Base-by-base conservation (phyloP, 1,284 basidiomycete species). In the Chiua sp. region DNA sequence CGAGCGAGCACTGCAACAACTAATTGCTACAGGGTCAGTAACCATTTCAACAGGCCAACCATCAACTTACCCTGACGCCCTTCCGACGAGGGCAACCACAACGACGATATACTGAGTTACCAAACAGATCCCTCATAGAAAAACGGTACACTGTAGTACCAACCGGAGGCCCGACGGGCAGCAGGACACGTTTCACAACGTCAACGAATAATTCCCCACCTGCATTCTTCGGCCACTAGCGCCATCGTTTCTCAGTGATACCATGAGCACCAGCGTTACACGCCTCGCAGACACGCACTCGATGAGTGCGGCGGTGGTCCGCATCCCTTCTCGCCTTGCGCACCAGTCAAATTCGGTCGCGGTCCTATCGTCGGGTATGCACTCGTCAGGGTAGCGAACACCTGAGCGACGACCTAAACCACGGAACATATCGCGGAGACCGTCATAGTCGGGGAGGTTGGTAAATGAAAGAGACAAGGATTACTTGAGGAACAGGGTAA, bases 381-480 rank as follows among this genome's bases (percentile, higher is more conserved):
- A 79, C 75, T 78, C 80, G 62, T 86, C 83, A 1, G 64, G 56
- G 67, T 87, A 87, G 20, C 18, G 20, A 16, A n/a, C 49, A 60
- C 58, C 54, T 66, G 67, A 66, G 26, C 47, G 77, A 61, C 77
- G 77, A 4, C 82, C 85, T 22, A 87, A 68, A 5, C 85, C 90
- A 39, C 87, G 83, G 81, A 97, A 94, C 56, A 96, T 83, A 64
- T 86, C 86, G 56, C 94, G 83, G 26, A 96, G 81, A 59, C 93
- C 94, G 53, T 88, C 90, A 73, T 96, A 97, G 78, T 98, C 95
- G 16, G 93, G 93, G 53, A 92, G 83, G 78, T 97, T 94, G 71
- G 94, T 93, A 69, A 96, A 97, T 63, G 92, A 90, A 49, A 97
- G 86, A 11, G 87, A 90, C 51, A 94, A 87, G 50, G 91, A 87